phyloP scores from a whole-genome alignment of 2,329 filamentous ascomycete species.

The Sporothrix phasma region DNA sequence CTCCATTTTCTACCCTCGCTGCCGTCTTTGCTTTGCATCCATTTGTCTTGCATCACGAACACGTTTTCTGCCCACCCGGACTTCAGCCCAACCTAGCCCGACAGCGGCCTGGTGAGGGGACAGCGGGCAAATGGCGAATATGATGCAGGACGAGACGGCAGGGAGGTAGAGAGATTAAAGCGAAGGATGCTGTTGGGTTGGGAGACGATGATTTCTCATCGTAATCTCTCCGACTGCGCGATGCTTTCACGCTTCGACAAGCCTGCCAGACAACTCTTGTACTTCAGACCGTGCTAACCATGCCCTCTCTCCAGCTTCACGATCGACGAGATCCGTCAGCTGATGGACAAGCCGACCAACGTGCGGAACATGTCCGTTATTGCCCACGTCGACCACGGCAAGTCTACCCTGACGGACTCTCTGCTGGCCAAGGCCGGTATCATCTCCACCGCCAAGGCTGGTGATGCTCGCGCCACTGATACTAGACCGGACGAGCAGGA shows the following conservation, averaged over 20 bases:
- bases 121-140: background rate
- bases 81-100: slow-evolving; percentile 22
- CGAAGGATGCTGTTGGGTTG: too few species aligned
- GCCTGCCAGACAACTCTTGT: too few species aligned
- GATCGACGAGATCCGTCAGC: slow-evolving; percentile 76
- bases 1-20: background rate
- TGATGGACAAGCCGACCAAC: slow-evolving; percentile 71
- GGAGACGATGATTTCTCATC: too few species aligned
- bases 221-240: too few species aligned
- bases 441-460: slow-evolving; percentile 95
- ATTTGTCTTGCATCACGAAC: slow-evolving; percentile 5
- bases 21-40: background rate
- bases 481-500: slow-evolving; percentile 97
- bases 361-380: slow-evolving; percentile 62
- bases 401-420: slow-evolving; percentile 98
- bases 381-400: slow-evolving; percentile 99
- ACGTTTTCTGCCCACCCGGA: slow-evolving; percentile 11
- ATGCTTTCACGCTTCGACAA: too few species aligned
- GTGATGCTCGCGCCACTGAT: slow-evolving; percentile 91
- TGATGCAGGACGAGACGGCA: background rate
- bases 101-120: background rate
- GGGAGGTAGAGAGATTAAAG: too few species aligned
- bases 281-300: slow-evolving; percentile 37
- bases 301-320: slow-evolving; percentile 69
- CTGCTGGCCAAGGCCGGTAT: slow-evolving; percentile 99